A percentile compares a stretch with the other conserved stretches of the same genome.
Evolutionary conservation across 139 green algal species (phyloP).

Genomic region (Diplosphaera chodatii): DNA sequence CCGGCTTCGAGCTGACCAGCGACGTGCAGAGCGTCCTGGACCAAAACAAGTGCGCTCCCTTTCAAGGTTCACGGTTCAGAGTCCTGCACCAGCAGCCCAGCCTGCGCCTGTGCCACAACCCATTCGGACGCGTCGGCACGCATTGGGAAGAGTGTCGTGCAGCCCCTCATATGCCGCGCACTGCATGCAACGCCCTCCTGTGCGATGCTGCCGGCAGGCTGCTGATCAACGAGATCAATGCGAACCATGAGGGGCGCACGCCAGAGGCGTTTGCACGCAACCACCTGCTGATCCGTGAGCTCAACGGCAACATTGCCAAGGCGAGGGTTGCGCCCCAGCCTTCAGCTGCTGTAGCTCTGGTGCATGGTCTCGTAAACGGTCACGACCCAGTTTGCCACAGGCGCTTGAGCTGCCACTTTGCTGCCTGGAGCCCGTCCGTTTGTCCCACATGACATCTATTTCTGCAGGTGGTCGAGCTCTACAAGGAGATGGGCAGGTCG

Average conservation of each 20-base stretch:
- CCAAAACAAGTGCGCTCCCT: conserved; percentile 46
- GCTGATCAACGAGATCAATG: conserved; percentile 51
- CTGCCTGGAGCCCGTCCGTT: neutral
- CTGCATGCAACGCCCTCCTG: too few relatives aligned
- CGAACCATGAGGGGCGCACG: conserved; percentile 46
- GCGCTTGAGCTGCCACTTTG: too few relatives aligned
- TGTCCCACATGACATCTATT: neutral
- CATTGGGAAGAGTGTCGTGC: too few relatives aligned
- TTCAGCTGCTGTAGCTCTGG: neutral
- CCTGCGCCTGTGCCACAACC: too few relatives aligned
- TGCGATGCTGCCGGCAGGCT: conserved; percentile 30
- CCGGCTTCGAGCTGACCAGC: conserved; percentile 35
- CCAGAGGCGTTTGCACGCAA: conserved; percentile 44
- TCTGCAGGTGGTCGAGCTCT: conserved; percentile 38
- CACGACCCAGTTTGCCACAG: too few relatives aligned
- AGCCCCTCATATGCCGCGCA: too few relatives aligned
- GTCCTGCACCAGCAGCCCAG: too few relatives aligned
- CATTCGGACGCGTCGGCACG: too few relatives aligned
- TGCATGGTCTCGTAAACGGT: too few relatives aligned
- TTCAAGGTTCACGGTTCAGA: too few relatives aligned
- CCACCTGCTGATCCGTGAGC: conserved; percentile 43
- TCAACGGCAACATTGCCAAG: conserved; percentile 48
- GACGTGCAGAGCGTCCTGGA: conserved; percentile 39
- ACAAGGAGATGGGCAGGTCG: conserved; percentile 26
- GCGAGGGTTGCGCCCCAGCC: too few relatives aligned